Percentiles rank a stretch among this genome's conserved stretches.
phyloP scores from a whole-genome alignment of 1,284 basidiomycete genomes.

The Irpex lacteus region DNA sequence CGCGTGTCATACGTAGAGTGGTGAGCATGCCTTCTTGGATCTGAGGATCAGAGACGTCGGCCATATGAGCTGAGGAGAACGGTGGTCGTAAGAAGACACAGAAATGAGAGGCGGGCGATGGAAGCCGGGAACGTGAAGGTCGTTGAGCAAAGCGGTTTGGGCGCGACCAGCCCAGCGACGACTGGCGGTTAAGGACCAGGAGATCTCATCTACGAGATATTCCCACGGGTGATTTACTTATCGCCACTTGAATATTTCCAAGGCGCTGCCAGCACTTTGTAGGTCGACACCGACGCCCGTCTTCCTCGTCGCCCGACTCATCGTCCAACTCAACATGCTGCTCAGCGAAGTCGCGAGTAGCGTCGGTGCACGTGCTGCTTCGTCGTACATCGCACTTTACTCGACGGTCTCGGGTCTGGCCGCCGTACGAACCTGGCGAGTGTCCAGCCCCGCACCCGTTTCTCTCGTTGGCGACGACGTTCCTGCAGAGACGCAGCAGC shows the following conservation, averaged over 20 bases:
- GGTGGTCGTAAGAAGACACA: slow-evolving; percentile 11
- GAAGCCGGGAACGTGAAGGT: slow-evolving; percentile 16
- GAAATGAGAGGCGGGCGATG: slow-evolving; percentile 14
- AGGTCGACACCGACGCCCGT: neutral
- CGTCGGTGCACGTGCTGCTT: neutral
- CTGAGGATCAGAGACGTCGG: slow-evolving; percentile 75
- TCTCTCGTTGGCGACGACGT: slow-evolving; percentile 55
- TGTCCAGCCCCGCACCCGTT: slow-evolving; percentile 44
- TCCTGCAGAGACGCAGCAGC: slow-evolving; percentile 8
- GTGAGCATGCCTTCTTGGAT: slow-evolving; percentile 71
- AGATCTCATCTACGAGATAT: neutral
- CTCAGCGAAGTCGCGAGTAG: neutral
- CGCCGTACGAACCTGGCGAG: slow-evolving; percentile 39
- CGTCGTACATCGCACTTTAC: slow-evolving; percentile 24
- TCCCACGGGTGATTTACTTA: neutral
- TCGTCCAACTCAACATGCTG: neutral
- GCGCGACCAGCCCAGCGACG: neutral
- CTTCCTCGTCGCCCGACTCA: neutral
- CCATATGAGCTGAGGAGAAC: slow-evolving; percentile 49
- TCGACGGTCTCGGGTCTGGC: slow-evolving; percentile 24
- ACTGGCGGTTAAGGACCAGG: neutral
- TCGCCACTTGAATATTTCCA: neutral
- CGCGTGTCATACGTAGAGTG: neutral
- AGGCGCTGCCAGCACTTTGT: neutral
- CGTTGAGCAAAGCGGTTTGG: slow-evolving; percentile 1